Base-by-base conservation (phyloP, 2,329 filamentous ascomycete species). In the Xylaria sp. region DNA sequence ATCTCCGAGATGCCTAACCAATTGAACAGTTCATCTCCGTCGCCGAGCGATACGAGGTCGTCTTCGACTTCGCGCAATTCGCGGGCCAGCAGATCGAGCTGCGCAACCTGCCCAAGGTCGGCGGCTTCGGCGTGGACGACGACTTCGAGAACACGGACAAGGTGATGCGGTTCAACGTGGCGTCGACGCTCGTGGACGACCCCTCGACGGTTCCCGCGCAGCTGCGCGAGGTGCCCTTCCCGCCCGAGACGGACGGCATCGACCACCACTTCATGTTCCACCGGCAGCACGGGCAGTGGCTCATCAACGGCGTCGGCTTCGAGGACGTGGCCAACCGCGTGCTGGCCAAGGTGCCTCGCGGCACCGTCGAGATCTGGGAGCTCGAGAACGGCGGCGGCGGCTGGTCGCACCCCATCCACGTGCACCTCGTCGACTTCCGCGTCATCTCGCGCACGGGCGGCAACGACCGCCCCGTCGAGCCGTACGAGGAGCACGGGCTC, bases 381-480 rank as follows among this genome's bases (percentile, higher is more conserved):
- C 78, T 87, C 6, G 79, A 82, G 67, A 88, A 89, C 75, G 80
- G 78, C 31, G 81, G 81, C 15, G 86, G 84, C 18, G 84, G 82
- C 31, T 86, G 85, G 76, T 82, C 83, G 1, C 87, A 89, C 72
- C 87, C 86, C 0, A 79, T 85, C 39, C 88, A 90, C 76, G 84
- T 89, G 57, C 88, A 90, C 73, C 81, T 89, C 1, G 84, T 90
- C 57, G 87, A 89, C 73, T 86, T 90, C 77, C 83, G 85, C 65
- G 80, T 90, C 44, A 73, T 88, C 25, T 81, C 79, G 8, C 84
- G 87, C 20, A 82, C 75, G 0, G 84, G 84, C 3, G 82, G 82
- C 10, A 48, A 80, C 28, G 55, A 80, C 28, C 80, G 82, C 2
- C 75, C 73, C 13, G 82, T 89, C 4, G 73, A 81, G 69, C 81